These are phyloP conservation scores for Calycina herbarum DNA, from an alignment of 2,329 filamentous ascomycete genomes.

Conservation along the genomic window DNA sequence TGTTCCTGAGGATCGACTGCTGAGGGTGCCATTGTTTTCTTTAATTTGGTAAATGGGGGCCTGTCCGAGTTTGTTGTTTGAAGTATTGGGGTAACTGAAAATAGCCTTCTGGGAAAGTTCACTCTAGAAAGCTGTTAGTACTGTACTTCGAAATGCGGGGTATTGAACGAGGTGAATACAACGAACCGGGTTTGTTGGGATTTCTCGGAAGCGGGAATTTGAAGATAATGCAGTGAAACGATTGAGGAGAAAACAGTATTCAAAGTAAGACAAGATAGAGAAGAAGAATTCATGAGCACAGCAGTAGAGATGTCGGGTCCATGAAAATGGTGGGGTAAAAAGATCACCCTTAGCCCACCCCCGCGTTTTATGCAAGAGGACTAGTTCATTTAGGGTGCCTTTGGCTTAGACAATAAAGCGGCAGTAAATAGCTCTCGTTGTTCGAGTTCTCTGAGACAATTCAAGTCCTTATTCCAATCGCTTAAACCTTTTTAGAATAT, in stretches of 20 bases:
- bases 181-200: background rate
- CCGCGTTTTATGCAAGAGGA: constrained; percentile 20
- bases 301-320: constrained; percentile 14
- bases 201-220: background rate
- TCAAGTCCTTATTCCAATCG: no score
- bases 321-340: background rate
- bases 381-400: constrained; percentile 10
- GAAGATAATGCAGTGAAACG: background rate
- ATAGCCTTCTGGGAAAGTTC: no score
- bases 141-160: background rate
- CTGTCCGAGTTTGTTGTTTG: background rate
- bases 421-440: no score
- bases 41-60: background rate
- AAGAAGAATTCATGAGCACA: background rate
- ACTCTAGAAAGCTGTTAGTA: background rate
- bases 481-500: no score
- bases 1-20: constrained; percentile 16
- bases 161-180: constrained; percentile 7
- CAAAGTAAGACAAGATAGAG: constrained; percentile 9
- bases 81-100: no score
- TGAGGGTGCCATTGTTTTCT: constrained; percentile 30
- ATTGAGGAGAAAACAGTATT: background rate
- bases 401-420: background rate
- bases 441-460: no score
- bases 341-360: background rate